Conservation (phyloP, 2,329 filamentous ascomycete genomes). For the Fonsecaea monophora region DNA sequence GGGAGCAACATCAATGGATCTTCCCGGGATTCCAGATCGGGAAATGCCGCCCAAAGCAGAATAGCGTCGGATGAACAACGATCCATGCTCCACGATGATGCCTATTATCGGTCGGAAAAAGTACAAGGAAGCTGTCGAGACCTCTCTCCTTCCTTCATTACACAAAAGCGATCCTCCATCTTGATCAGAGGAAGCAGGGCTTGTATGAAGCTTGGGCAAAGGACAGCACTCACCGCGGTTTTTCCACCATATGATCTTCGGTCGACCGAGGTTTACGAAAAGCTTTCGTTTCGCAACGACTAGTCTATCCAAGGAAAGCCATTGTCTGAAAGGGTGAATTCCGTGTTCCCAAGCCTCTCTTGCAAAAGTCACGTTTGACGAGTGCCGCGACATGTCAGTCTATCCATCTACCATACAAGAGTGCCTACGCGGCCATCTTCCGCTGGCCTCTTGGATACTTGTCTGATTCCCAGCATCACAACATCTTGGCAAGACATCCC, state of each 20-base stretch:
- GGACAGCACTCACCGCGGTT: background rate
- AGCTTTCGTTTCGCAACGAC: background rate
- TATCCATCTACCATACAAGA: background rate
- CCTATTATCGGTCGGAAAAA: background rate
- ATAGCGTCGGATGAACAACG: slow-evolving; percentile 11
- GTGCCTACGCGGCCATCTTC: background rate
- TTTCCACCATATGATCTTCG: background rate
- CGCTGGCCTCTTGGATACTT: too few species aligned
- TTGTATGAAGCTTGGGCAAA: background rate
- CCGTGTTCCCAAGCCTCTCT: background rate
- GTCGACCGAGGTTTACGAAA: background rate
- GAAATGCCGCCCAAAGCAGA: slow-evolving; percentile 5
- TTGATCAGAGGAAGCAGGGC: background rate
- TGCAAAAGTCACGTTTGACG: background rate
- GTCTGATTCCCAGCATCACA: too few species aligned
- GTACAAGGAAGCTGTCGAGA: background rate
- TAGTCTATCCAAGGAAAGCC: background rate
- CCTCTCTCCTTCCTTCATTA: background rate
- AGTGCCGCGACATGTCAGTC: background rate
- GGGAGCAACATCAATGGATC: background rate
- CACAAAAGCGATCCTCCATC: background rate
- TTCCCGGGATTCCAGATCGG: background rate
- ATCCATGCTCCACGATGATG: background rate
- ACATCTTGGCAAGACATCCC: background rate
- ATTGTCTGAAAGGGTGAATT: background rate